Percentiles rank a stretch among this genome's conserved stretches.
phyloP scores from a whole-genome alignment of 257 asterid species.

The Fraxinus pennsylvanica region DNA sequence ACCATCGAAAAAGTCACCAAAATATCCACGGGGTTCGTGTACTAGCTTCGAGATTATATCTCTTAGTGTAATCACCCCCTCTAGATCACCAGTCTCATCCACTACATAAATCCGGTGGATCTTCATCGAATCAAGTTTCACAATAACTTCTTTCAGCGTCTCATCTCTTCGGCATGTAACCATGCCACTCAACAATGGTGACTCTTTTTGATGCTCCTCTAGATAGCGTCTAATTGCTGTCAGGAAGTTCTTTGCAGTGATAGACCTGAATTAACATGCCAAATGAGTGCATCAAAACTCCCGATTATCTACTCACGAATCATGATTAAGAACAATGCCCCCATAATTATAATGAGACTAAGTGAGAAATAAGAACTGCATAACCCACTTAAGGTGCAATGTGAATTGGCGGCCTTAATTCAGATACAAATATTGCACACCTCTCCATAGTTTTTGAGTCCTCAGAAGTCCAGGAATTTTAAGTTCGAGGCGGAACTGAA shows the following conservation, averaged over 20 bases:
- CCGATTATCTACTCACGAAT: not conserved
- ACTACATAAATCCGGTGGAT: constrained; percentile 84
- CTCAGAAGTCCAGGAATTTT: no score
- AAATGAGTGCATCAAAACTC: constrained; percentile 5
- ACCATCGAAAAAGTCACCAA: constrained; percentile 98
- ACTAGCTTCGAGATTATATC: constrained; percentile 95
- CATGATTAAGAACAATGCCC: not conserved
- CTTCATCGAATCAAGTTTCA: constrained; percentile 69
- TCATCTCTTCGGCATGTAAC: constrained; percentile 67
- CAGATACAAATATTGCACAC: no score
- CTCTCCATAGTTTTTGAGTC: no score
- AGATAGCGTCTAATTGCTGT: constrained; percentile 60
- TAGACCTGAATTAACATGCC: constrained; percentile 54
- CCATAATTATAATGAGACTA: not conserved
- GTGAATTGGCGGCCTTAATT: no score
- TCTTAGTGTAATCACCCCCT: constrained; percentile 83
- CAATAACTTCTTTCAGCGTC: constrained; percentile 69
- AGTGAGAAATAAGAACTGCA: not conserved
- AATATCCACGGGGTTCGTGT: constrained; percentile 96
- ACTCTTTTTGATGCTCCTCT: constrained; percentile 45
- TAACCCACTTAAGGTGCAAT: not conserved
- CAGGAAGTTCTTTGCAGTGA: constrained; percentile 83
- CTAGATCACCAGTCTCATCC: constrained; percentile 72
- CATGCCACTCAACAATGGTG: constrained; percentile 59
- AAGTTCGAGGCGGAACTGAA: no score